Conservation (phyloP, 1,284 basidiomycete species). For the Coniferiporia sulphurascens region DNA sequence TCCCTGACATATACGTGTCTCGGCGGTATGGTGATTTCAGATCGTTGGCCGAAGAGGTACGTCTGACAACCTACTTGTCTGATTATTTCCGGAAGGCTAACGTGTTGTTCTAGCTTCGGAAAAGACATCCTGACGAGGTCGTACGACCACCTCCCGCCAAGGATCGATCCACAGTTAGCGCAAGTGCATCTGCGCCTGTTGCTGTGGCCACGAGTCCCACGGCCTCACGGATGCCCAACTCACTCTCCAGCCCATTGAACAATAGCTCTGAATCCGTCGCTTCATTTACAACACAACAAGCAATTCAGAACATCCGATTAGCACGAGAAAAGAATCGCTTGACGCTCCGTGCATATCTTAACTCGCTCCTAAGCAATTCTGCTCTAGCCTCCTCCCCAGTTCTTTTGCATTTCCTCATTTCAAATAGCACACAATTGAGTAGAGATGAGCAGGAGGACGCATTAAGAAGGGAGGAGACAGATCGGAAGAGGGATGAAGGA, state of each 20-base stretch:
- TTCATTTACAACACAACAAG: constrained; percentile 17
- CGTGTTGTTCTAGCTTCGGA: constrained; percentile 56
- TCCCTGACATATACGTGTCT: constrained; percentile 81
- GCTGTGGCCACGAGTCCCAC: constrained; percentile 25
- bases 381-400: constrained; percentile 81
- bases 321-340: constrained; percentile 93
- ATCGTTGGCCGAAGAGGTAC: constrained; percentile 77
- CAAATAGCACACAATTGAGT: constrained; percentile 69
- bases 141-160: constrained; percentile 82
- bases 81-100: constrained; percentile 18
- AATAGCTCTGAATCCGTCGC: constrained; percentile 17
- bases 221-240: constrained; percentile 2
- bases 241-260: constrained; percentile 10
- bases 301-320: constrained; percentile 39
- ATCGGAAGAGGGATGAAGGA: constrained; percentile 86
- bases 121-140: constrained; percentile 74
- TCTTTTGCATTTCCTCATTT: constrained; percentile 81
- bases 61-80: constrained; percentile 22
- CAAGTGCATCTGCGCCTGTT: constrained; percentile 35
- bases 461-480: constrained; percentile 79
- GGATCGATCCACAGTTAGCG: constrained; percentile 67
- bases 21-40: constrained; percentile 94
- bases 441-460: constrained; percentile 80
- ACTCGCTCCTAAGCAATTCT: constrained; percentile 71
- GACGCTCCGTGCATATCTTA: constrained; percentile 90